Base-by-base conservation (phyloP, 1,284 basidiomycete species). In the Coniophora puteana region DNA sequence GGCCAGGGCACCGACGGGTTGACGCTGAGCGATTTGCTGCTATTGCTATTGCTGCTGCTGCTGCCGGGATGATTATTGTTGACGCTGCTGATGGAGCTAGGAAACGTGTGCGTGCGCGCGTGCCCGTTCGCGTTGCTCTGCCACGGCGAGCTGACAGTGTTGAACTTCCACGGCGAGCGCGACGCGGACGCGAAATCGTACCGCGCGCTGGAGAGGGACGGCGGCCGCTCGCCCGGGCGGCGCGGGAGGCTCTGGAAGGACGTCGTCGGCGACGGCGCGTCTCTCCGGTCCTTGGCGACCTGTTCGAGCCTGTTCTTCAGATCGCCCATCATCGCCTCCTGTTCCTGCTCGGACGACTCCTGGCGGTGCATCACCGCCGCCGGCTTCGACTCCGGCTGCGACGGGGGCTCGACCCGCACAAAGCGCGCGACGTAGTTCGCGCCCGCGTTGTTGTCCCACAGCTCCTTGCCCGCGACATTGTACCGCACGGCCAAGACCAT, bases 391-490 rank as follows among this genome's bases (percentile, higher is more conserved):
- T 62, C 48, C 8, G 52, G 44, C 38, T 61, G 55, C 18, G 55
- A 48, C 3, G 51, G 30, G 10, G 37, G 36, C 33, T 47, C 39
- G 25, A 49, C 54, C 42, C 59, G 58, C 36, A 57, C 62, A 51
- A 89, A 86, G 40, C 65, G 71, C 36, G 90, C 78, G 47, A 82
- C 70, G 61, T 94, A 97, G 61, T 97, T 92, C 48, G 72, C 59
- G 5, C 83, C 86, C 27, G 59, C 65, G 57, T 97, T 96, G 69
- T 93, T 95, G 63, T 97, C 94, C 94, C 95, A 97, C 44, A 88
- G 79, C 55, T 88, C 83, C 41, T 70, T 66, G 0, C 87, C 89
- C 3, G 67, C 76, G 18, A 83, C 79, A 11, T 72, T 74, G 61
- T 93, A 98, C 36, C 89, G 71, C 36, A 97, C 62, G 10, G 91